A percentile compares a stretch with the other conserved stretches of the same genome.
Conservation (phyloP, 2,329 filamentous ascomycete species). For the Xylaria sp. region DNA sequence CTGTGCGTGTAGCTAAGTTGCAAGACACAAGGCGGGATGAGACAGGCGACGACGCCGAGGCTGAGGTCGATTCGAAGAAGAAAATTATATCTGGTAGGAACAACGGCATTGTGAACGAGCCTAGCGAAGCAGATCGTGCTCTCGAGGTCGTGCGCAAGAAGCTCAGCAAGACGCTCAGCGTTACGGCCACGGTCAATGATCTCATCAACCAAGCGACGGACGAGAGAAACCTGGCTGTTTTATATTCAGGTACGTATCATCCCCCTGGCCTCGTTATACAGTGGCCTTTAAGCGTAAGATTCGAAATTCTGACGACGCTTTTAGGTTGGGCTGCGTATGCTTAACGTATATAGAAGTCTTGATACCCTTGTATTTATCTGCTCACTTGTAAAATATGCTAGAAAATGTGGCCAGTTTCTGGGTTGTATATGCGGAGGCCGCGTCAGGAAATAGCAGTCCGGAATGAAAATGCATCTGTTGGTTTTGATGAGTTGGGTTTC, state of each 20-base stretch:
- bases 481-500: too few species aligned
- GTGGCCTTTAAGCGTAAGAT: not conserved
- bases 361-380: slow-evolving; percentile 20
- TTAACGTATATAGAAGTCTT: slow-evolving; percentile 33
- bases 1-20: slow-evolving; percentile 66
- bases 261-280: not conserved
- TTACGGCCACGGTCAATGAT: slow-evolving; percentile 94
- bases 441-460: not conserved
- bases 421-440: not conserved
- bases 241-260: slow-evolving; percentile 74
- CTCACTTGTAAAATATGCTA: not conserved
- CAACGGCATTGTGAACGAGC: slow-evolving; percentile 56
- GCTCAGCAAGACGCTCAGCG: slow-evolving; percentile 89
- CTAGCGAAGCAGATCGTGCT: slow-evolving; percentile 83
- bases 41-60: slow-evolving; percentile 44
- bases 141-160: slow-evolving; percentile 96
- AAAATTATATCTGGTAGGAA: slow-evolving; percentile 41
- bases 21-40: slow-evolving; percentile 64
- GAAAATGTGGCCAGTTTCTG: not conserved
- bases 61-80: slow-evolving; percentile 49
- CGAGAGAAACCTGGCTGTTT: slow-evolving; percentile 85
- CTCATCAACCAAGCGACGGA: slow-evolving; percentile 95
- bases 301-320: slow-evolving; percentile 24
- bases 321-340: slow-evolving; percentile 52
- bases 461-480: not conserved